These are phyloP conservation scores for Bryoglossum gracile DNA, from an alignment of 495 filamentous ascomycete genomes.

Conservation along the genomic window DNA sequence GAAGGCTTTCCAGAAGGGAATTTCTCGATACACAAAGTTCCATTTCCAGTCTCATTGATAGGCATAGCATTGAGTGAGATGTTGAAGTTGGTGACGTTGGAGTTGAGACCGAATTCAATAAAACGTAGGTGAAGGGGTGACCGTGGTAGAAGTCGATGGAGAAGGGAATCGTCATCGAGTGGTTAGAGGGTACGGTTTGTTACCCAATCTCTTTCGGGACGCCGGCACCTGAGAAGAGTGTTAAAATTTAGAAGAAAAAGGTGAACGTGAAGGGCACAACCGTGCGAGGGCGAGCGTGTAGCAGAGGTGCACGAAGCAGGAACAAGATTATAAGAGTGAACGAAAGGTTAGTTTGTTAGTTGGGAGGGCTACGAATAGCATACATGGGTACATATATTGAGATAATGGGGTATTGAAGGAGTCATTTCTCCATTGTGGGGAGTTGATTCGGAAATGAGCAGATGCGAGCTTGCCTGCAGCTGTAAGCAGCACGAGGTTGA, in stretches of 20 bases:
- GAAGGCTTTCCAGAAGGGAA: slow-evolving; percentile 38
- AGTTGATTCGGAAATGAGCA: slow-evolving; percentile 52
- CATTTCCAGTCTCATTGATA: slow-evolving; percentile 54
- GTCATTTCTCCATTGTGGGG: slow-evolving; percentile 51
- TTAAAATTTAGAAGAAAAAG: too few relatives aligned
- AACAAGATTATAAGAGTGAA: too few relatives aligned
- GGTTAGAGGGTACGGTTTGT: slow-evolving; percentile 62
- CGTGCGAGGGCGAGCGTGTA: neutral
- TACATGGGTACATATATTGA: slow-evolving; percentile 57
- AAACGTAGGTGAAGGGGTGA: slow-evolving; percentile 51
- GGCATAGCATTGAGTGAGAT: slow-evolving; percentile 43
- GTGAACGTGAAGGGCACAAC: too few relatives aligned
- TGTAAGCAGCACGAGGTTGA: neutral
- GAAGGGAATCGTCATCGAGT: slow-evolving; percentile 46
- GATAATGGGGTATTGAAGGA: slow-evolving; percentile 34
- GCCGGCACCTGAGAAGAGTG: slow-evolving; percentile 41
- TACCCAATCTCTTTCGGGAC: slow-evolving; percentile 31
- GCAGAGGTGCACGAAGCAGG: slow-evolving; percentile 3
- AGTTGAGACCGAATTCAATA: slow-evolving; percentile 57
- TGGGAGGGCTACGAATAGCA: too few relatives aligned
- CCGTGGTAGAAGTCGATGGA: slow-evolving; percentile 39
- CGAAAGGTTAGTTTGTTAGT: too few relatives aligned
- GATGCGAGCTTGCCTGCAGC: slow-evolving; percentile 21
- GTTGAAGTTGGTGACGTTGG: slow-evolving; percentile 50
- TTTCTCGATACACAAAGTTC: slow-evolving; percentile 49